phyloP scores from a whole-genome alignment of 108 stramenopile genomes.

The Seminavis robusta region DNA sequence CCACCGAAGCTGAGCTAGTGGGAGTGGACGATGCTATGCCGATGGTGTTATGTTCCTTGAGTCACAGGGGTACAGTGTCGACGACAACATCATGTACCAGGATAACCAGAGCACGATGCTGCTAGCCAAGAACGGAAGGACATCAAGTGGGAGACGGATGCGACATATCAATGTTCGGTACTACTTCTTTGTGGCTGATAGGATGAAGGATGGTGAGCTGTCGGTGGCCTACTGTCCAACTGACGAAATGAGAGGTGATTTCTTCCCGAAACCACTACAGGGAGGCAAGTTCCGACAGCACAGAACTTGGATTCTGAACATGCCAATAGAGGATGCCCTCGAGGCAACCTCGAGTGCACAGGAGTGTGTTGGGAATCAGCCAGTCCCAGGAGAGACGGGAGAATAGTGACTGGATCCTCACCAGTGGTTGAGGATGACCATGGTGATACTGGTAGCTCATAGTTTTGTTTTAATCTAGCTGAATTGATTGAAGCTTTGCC shows the following conservation, averaged over 20 bases:
- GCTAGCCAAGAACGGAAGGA: slow-evolving; percentile 34
- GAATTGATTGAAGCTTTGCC: too few species aligned
- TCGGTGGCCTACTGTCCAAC: slow-evolving; percentile 31
- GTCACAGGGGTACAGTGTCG: slow-evolving; percentile 32
- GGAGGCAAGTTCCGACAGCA: slow-evolving; percentile 16
- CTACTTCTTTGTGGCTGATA: slow-evolving; percentile 41
- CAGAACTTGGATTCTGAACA: slow-evolving; percentile 26
- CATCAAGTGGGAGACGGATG: slow-evolving; percentile 15
- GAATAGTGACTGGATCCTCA: too few species aligned
- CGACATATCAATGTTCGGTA: slow-evolving; percentile 35
- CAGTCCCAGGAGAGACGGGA: too few species aligned
- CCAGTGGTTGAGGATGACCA: too few species aligned
- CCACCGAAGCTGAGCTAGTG: slow-evolving; percentile 30
- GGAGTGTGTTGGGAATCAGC: too few species aligned
- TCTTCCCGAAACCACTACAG: slow-evolving; percentile 38
- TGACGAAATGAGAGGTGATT: slow-evolving; percentile 32
- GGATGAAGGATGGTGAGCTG: slow-evolving; percentile 18
- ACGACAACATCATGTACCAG: slow-evolving; percentile 25
- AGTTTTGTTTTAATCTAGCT: too few species aligned
- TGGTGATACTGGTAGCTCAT: too few species aligned
- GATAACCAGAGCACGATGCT: slow-evolving; percentile 43
- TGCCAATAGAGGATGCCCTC: not conserved
- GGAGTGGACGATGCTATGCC: slow-evolving; percentile 24
- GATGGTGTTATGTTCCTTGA: slow-evolving; percentile 38
- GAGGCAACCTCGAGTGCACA: too few species aligned